Conservation (phyloP, 1,284 basidiomycete species). For the Moesziomyces aphidis region DNA sequence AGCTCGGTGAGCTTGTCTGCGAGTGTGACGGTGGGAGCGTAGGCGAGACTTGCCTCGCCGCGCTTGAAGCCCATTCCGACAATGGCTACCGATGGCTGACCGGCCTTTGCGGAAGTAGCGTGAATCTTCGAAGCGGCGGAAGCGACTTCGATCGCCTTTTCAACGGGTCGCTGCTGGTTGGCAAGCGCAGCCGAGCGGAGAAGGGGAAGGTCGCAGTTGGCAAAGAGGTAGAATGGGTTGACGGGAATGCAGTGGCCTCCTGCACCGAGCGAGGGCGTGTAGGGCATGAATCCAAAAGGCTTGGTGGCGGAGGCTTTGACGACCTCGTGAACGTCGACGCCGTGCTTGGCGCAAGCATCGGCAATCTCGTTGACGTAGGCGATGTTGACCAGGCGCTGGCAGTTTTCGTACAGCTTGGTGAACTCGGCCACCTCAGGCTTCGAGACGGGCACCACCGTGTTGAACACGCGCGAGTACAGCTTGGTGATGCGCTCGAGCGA, state of each 20-base stretch:
- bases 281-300: slow-evolving; percentile 43
- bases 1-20: slow-evolving; percentile 28
- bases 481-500: slow-evolving; percentile 30
- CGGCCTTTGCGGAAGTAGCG: neutral
- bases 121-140: slow-evolving; percentile 6
- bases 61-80: slow-evolving; percentile 41
- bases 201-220: slow-evolving; percentile 35
- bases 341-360: slow-evolving; percentile 32
- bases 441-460: slow-evolving; percentile 24
- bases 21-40: slow-evolving; percentile 35
- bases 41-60: slow-evolving; percentile 28
- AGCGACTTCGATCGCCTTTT: slow-evolving; percentile 20
- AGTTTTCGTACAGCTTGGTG: slow-evolving; percentile 45
- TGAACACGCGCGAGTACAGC: slow-evolving; percentile 32
- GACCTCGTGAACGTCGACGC: slow-evolving; percentile 36
- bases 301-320: slow-evolving; percentile 29
- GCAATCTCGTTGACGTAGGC: slow-evolving; percentile 49
- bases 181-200: slow-evolving; percentile 21
- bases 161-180: slow-evolving; percentile 18
- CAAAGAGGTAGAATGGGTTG: slow-evolving; percentile 39
- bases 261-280: slow-evolving; percentile 25
- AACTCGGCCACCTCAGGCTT: slow-evolving; percentile 38
- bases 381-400: slow-evolving; percentile 36
- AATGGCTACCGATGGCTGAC: slow-evolving; percentile 9
- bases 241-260: slow-evolving; percentile 42